These are phyloP conservation scores for Glarea lozoyensis DNA, from an alignment of 495 filamentous ascomycete genomes.

Conservation along the genomic window DNA sequence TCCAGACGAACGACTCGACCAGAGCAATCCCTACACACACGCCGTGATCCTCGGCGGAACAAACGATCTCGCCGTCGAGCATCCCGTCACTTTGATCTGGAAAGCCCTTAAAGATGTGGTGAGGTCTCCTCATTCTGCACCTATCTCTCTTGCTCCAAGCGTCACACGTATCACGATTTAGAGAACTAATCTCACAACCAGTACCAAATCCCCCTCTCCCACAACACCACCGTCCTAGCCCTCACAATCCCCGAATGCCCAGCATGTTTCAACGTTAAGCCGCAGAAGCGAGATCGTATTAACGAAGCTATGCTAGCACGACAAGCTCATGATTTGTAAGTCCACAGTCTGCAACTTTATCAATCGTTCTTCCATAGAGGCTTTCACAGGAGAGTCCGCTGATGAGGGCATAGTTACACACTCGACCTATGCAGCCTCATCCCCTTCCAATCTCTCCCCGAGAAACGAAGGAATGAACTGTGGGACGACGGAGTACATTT, in stretches of 20 bases:
- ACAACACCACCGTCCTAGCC: background rate
- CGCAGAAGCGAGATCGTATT: background rate
- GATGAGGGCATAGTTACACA: slow-evolving; percentile 24
- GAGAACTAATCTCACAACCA: too few species aligned
- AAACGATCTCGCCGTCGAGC: slow-evolving; percentile 9
- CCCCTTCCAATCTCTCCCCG: slow-evolving; percentile 38
- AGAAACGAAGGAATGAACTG: slow-evolving; percentile 32
- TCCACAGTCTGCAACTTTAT: too few species aligned
- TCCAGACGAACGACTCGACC: slow-evolving; percentile 9
- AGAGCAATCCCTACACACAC: slow-evolving; percentile 8
- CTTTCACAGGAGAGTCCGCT: background rate
- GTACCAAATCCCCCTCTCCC: background rate
- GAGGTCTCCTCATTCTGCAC: slow-evolving; percentile 20
- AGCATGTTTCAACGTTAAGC: background rate
- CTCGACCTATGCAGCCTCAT: slow-evolving; percentile 46
- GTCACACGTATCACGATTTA: slow-evolving; percentile 39
- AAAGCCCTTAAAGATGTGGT: slow-evolving; percentile 12
- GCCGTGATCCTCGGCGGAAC: slow-evolving; percentile 19
- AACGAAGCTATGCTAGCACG: too few species aligned
- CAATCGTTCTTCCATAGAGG: too few species aligned
- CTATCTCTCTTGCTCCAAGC: slow-evolving; percentile 51
- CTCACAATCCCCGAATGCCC: background rate
- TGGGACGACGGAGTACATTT: slow-evolving; percentile 61
- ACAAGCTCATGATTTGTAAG: too few species aligned
- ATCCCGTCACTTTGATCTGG: slow-evolving; percentile 2